Base-by-base conservation (phyloP, 1,284 basidiomycete genomes). In the Psilocybe mexicana region DNA sequence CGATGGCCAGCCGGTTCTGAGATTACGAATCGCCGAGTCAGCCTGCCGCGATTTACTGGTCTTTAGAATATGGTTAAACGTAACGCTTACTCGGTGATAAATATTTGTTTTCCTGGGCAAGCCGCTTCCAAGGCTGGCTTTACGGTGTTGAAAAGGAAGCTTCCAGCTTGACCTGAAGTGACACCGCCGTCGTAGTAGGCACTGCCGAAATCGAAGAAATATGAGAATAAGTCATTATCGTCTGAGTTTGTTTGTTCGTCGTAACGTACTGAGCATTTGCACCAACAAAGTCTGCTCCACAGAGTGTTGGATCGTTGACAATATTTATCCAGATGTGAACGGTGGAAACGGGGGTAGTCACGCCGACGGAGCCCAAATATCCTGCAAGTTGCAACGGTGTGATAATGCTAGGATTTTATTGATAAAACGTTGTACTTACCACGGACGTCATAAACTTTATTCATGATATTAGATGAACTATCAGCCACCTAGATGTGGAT, bases 1-100 rank as follows among this genome's bases (percentile, higher is more conserved):
- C 11, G 74, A 75, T 18, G 73, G 73, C 74, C 73, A 76, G 23
- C 74, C 74, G 38, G 73, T 70, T 62, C 73, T 76, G 23, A 2
- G 14, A 33, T 52, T 7, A 42, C 14, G 14, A 40, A 18, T 23
- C 1, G n/a, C n/a, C n/a, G n/a, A 14, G 11, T 25, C 7, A 46
- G 43, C 8, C n/a, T 18, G n/a, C 25, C 2, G 23, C 26, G 26
- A 23, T 24, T 30, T 6, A 28, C 10, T 23, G 30, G 12, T 23
- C 5, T n/a, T 6, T 2, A 6, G 30, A n/a, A 30, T 38, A n/a
- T 2, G 7, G 18, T 18, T 18, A 18, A 18, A 18, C 18, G 18
- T 18, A 18, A 18, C n/a, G 26, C 51, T 23, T 58, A 75, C 72
- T 76, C 74, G 1, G 72, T 72, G 48, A 76, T 76, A 38, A 64